phyloP scores from a whole-genome alignment of 225 moss, liverwort and hornwort species.

The Antitrichia curtipendula region DNA sequence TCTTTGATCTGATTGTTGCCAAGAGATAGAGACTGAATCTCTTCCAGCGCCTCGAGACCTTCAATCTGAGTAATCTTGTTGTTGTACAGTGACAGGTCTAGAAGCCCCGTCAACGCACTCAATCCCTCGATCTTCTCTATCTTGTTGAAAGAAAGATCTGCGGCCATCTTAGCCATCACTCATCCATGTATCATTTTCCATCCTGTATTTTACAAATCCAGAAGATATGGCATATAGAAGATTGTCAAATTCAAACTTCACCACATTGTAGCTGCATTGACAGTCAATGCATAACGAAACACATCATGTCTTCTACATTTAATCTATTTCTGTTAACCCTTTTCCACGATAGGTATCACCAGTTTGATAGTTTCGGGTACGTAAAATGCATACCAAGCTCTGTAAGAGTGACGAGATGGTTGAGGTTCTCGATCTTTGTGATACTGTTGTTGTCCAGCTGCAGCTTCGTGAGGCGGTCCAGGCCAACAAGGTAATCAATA shows the following conservation, averaged over 20 bases:
- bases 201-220: constrained; percentile 5
- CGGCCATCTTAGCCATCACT: constrained; percentile 11
- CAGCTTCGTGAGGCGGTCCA: constrained; percentile 54
- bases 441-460: constrained; percentile 75
- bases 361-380: not conserved
- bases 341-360: not conserved
- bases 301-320: not conserved
- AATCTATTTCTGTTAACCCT: not conserved
- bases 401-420: constrained; percentile 41
- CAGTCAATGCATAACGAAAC: not conserved
- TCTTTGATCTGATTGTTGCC: constrained; percentile 81
- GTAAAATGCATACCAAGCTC: constrained; percentile 40
- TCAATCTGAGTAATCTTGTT: constrained; percentile 66
- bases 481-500: constrained; percentile 60
- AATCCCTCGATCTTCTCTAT: constrained; percentile 80
- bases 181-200: constrained; percentile 2
- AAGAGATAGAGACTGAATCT: constrained; percentile 54
- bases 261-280: not conserved
- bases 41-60: constrained; percentile 67
- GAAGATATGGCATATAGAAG: not conserved
- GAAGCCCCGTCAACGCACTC: constrained; percentile 50
- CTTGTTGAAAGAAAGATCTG: constrained; percentile 93
- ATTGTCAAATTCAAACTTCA: not conserved
- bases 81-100: constrained; percentile 65
- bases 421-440: constrained; percentile 50